Percentiles rank a stretch among this genome's conserved stretches.
These are phyloP conservation scores for Jamesozyma hellenica DNA, from an alignment of 805 yeast species.

Conservation along the genomic window DNA sequence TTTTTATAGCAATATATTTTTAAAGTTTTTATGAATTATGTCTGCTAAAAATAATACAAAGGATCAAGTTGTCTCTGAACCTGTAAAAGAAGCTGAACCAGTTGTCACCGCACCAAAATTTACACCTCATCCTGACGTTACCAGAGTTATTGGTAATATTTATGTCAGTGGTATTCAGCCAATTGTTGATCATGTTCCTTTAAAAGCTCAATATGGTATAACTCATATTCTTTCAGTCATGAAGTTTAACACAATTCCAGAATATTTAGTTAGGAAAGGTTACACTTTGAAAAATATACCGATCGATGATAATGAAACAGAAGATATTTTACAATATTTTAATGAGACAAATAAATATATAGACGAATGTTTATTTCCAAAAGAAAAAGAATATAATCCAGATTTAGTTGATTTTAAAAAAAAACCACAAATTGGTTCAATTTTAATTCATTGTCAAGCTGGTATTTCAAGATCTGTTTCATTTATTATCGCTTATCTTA, in stretches of 20 bases:
- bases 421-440: slow-evolving; percentile 35
- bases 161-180: slow-evolving; percentile 69
- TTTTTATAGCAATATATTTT: too few species aligned
- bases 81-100: too few species aligned
- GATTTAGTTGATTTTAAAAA: slow-evolving; percentile 22
- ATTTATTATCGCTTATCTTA: slow-evolving; percentile 76
- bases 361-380: slow-evolving; percentile 47
- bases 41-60: too few species aligned
- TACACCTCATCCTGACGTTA: slow-evolving; percentile 14
- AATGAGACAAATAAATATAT: slow-evolving; percentile 58
- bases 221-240: slow-evolving; percentile 65
- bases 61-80: too few species aligned
- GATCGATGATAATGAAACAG: slow-evolving; percentile 60
- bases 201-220: slow-evolving; percentile 44
- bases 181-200: slow-evolving; percentile 41
- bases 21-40: too few species aligned
- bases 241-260: slow-evolving; percentile 50
- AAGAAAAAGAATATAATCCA: slow-evolving; percentile 27
- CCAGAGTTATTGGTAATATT: slow-evolving; percentile 69
- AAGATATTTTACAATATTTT: slow-evolving; percentile 55
- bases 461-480: slow-evolving; percentile 90
- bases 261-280: slow-evolving; percentile 33
- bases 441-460: slow-evolving; percentile 72
- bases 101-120: too few species aligned
- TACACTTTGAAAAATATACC: slow-evolving; percentile 52